These are phyloP conservation scores for Przewalskia tangutica DNA, from an alignment of 257 asterid genomes.

Conservation along the genomic window DNA sequence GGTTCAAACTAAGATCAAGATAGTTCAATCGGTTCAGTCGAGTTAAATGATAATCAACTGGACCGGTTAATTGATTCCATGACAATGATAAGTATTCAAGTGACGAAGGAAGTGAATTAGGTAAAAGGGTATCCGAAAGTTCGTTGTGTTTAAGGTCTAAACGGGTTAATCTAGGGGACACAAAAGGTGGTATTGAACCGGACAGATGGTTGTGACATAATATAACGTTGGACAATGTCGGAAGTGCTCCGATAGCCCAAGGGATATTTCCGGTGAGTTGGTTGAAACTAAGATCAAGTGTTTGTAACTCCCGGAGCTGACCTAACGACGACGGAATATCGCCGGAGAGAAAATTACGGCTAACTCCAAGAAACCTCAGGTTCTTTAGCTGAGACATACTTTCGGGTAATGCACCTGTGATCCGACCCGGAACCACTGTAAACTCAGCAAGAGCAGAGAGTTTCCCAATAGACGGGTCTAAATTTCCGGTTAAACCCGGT, in stretches of 20 bases:
- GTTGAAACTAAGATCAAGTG: conserved; percentile 77
- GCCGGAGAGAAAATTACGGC: conserved; percentile 55
- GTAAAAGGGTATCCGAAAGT: conserved; percentile 54
- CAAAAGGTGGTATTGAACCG: conserved; percentile 61
- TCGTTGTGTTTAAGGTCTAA: conserved; percentile 71
- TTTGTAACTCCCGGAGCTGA: conserved; percentile 37
- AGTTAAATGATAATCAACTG: conserved; percentile 41
- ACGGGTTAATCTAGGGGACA: conserved; percentile 51
- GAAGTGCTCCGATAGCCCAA: conserved; percentile 29
- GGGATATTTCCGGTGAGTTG: conserved; percentile 56
- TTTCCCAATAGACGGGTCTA: conserved; percentile 53
- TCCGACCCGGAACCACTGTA: conserved; percentile 67
- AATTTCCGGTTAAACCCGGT: conserved; percentile 49
- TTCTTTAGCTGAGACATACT: conserved; percentile 34
- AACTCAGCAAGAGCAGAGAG: conserved; percentile 50
- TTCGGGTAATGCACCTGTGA: conserved; percentile 44
- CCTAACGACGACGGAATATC: conserved; percentile 45
- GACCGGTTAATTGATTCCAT: conserved; percentile 65
- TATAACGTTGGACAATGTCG: conserved; percentile 42
- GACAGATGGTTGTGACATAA: conserved; percentile 48
- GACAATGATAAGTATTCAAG: conserved; percentile 64
- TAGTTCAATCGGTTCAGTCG: conserved; percentile 46
- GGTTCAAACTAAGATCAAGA: conserved; percentile 75
- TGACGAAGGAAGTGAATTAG: conserved; percentile 54
- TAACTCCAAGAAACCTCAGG: conserved; percentile 41